Conservation (phyloP, 2,329 filamentous ascomycete genomes). For the Purpureocillium lavendulum region DNA sequence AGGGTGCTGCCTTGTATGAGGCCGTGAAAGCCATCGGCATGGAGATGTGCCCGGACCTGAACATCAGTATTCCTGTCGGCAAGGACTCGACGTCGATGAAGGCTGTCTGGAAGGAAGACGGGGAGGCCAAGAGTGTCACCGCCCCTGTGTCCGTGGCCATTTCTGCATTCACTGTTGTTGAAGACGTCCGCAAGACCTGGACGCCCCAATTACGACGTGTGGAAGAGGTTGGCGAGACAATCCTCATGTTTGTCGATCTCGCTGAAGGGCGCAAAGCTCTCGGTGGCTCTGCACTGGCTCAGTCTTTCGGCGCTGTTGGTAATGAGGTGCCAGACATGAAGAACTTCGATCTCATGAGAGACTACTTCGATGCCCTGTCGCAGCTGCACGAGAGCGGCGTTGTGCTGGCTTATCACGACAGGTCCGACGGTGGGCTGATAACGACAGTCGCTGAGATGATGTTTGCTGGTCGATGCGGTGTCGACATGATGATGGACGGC, state of each 20-base stretch:
- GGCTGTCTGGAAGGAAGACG: constrained; percentile 78
- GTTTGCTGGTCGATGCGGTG: constrained; percentile 87
- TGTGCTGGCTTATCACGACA: constrained; percentile 90
- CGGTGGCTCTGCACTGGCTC: constrained; percentile 85
- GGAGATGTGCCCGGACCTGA: constrained; percentile 84
- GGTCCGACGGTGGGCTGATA: constrained; percentile 86
- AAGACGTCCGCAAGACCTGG: constrained; percentile 81
- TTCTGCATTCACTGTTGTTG: constrained; percentile 80
- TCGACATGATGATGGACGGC: constrained; percentile 75
- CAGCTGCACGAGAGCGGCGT: constrained; percentile 51
- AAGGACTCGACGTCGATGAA: constrained; percentile 99
- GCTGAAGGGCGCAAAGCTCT: constrained; percentile 72
- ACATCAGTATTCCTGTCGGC: constrained; percentile 88
- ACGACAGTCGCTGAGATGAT: constrained; percentile 95
- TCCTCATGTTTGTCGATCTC: constrained; percentile 87
- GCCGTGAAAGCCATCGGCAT: constrained; percentile 89
- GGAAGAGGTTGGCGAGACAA: constrained; percentile 81
- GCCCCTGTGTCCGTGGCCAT: constrained; percentile 88
- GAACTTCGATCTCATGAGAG: constrained; percentile 69
- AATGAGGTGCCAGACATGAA: constrained; percentile 80
- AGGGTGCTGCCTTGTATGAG: constrained; percentile 87
- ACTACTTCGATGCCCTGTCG: constrained; percentile 82
- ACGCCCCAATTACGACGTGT: constrained; percentile 77
- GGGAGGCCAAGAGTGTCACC: constrained; percentile 73
- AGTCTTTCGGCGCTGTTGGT: constrained; percentile 80